Evolutionary conservation across 495 filamentous ascomycete genomes (phyloP), one percentile per base, ranked within the genome.

Genomic region (Tuber borchii): DNA sequence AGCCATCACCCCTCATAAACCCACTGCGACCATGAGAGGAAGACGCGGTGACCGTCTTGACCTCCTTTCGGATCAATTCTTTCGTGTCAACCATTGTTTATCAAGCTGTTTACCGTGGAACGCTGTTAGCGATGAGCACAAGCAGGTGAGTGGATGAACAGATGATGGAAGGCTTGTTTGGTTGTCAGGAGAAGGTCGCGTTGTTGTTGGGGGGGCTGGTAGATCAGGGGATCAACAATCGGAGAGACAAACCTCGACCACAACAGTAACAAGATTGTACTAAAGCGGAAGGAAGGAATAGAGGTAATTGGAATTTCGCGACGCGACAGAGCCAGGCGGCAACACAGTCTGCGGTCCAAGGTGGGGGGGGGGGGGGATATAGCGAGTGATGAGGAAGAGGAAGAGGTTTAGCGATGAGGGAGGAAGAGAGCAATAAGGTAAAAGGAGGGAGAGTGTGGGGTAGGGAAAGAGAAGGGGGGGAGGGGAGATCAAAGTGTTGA

Each of bases 51-150:
- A 79, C 75, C 16, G 78, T 78, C 45, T 73, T 70, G 70, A 79
- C 78, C 70, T 79, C 78, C 78, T 79, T 79, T 72, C 78, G 76
- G 70, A 79, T 79, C 26, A 79, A 76, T 79, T 79, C 78, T 48
- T 72, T 79, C 40, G 78, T 73, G 31, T 79, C 78, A 9, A 77
- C 48, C 78, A 79, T 79, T 68, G 78, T 69, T 70, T 42, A 17
- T 26, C 73, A 46, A 70, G 19, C 71, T 76, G 46, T 70, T 70
- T 75, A 37, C 42, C 34, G 16, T 43, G 43, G 45, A n/a, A 3
- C 7, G 48, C 17, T 51, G 69, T 79, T 48, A 79, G 76, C 37
- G 70, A 79, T 75, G 73, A 34, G 70, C 74, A 51, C 42, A n/a
- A 77, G 26, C 26, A 44, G 69, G 71, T 70, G 61, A 34, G 65